Conservation (phyloP, 1,284 basidiomycete genomes). For the Ceratobasidium theobromae region DNA sequence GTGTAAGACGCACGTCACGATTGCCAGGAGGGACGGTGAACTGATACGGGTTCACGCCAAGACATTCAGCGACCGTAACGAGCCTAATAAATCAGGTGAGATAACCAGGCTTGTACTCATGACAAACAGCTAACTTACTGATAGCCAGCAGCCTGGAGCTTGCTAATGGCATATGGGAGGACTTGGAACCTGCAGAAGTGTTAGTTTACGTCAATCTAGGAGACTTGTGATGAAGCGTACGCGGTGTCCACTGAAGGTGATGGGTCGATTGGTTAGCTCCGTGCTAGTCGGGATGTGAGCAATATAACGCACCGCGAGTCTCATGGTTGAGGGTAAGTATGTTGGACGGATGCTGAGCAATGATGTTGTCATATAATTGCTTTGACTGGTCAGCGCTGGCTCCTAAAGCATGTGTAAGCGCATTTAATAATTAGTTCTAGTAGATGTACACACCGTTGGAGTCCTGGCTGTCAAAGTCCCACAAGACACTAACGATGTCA, state of each 20-base stretch:
- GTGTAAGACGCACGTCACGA: slow-evolving; percentile 6
- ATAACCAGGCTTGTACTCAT: neutral
- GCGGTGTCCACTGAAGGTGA: neutral
- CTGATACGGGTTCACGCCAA: slow-evolving; percentile 22
- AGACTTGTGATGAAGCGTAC: no score
- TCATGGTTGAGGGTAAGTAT: slow-evolving; percentile 34
- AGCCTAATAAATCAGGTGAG: neutral
- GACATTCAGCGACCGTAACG: slow-evolving; percentile 30
- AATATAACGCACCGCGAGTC: slow-evolving; percentile 11
- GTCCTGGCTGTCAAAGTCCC: slow-evolving; percentile 34
- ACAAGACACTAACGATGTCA: slow-evolving; percentile 13
- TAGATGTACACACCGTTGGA: neutral
- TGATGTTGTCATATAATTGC: neutral
- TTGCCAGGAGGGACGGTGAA: slow-evolving; percentile 7
- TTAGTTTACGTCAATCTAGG: neutral
- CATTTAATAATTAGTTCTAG: neutral
- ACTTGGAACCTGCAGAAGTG: slow-evolving; percentile 4
- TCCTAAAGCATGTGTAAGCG: neutral
- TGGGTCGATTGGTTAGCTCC: neutral
- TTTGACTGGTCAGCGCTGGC: slow-evolving; percentile 14
- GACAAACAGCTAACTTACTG: neutral
- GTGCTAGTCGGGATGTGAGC: neutral
- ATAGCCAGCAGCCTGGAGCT: slow-evolving; percentile 28
- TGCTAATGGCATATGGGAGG: slow-evolving; percentile 14
- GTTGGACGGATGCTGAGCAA: slow-evolving; percentile 19